phyloP scores from a whole-genome alignment of 768 basidiomycete genomes.

The Russula abietina region DNA sequence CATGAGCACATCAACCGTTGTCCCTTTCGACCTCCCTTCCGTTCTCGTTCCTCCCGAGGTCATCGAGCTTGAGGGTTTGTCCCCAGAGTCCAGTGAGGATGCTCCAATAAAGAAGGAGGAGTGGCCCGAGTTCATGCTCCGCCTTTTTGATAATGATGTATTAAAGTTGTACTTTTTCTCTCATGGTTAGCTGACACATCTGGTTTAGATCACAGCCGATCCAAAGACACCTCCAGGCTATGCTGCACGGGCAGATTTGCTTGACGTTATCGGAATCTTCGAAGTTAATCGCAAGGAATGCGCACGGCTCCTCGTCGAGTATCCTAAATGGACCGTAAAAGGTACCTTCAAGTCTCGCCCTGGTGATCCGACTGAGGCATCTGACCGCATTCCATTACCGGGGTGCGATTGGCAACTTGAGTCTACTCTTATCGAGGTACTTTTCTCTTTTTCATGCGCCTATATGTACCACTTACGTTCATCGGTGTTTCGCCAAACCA shows the following conservation, averaged over 20 bases:
- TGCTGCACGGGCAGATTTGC: constrained; percentile 63
- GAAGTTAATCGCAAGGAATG: constrained; percentile 96
- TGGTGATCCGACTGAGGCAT: constrained; percentile 46
- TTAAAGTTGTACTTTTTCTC: constrained; percentile 17
- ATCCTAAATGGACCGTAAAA: constrained; percentile 73
- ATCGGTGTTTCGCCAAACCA: constrained; percentile 31
- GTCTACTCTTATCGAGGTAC: constrained; percentile 79
- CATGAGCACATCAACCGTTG: constrained; percentile 38
- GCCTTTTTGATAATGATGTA: constrained; percentile 58
- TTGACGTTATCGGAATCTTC: constrained; percentile 81
- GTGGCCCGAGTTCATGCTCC: constrained; percentile 68
- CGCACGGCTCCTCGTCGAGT: constrained; percentile 78
- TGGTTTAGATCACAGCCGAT: constrained; percentile 64
- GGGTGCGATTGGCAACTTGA: constrained; percentile 85
- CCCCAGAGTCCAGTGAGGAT: constrained; percentile 64
- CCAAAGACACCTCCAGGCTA: constrained; percentile 72
- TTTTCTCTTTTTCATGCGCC: constrained; percentile 15
- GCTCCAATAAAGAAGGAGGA: constrained; percentile 74
- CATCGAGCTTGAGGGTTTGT: constrained; percentile 69
- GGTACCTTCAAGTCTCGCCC: constrained; percentile 84
- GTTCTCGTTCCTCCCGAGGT: constrained; percentile 85
- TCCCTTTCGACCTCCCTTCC: constrained; percentile 63
- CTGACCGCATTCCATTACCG: constrained; percentile 39
- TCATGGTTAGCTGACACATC: constrained; percentile 3
- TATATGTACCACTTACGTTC: neutral